Base-by-base conservation (phyloP, 768 basidiomycete genomes). In the Russula foetens region DNA sequence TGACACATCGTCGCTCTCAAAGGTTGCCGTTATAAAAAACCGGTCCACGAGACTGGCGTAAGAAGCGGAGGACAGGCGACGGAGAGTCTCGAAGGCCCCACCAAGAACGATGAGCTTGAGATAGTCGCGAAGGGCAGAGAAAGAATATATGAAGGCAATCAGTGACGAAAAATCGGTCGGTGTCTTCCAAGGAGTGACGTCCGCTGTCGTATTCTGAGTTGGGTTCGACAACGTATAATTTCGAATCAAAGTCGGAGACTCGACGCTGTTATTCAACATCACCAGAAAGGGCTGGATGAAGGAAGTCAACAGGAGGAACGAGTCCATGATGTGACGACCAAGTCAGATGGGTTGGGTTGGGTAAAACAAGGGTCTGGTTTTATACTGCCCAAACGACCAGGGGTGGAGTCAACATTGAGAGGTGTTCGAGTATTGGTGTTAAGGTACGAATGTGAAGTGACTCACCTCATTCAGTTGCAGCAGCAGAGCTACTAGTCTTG, bases 51-150 rank as follows among this genome's bases (percentile, higher is more conserved):
- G 24, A 33, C 71, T 73, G 26, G 71, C 59, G 74, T 84, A 87
- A 4, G 74, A 45, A 1, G 72, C 62, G 39, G 75, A 72, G 2
- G 75, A 70, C 12, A 77, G 24, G 7, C 85, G 80, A 8, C 87
- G 80, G 38, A 75, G 75, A 0, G 76, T 79, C 68, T 88, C 88
- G 47, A 90, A 68, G 31, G 79, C 63, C 17, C 83, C 81, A 53
- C 88, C 88, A 38, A 88, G 71, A 23, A 84, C 67, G 54, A 88
- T 66, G 57, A 90, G 74, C 65, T 86, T 81, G 7, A 82, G 59
- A 82, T 86, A 87, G 67, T 89, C 85, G 14, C 76, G 72, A 28
- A 86, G 67, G 14, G 81, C 84, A 19, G 79, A 74, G 50, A 79
- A 75, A 0, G 84, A 84, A 58, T 82, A 72, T 19, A 86, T 62